Conservation (phyloP, 306 rosid species). For the Carpinus viminea region DNA sequence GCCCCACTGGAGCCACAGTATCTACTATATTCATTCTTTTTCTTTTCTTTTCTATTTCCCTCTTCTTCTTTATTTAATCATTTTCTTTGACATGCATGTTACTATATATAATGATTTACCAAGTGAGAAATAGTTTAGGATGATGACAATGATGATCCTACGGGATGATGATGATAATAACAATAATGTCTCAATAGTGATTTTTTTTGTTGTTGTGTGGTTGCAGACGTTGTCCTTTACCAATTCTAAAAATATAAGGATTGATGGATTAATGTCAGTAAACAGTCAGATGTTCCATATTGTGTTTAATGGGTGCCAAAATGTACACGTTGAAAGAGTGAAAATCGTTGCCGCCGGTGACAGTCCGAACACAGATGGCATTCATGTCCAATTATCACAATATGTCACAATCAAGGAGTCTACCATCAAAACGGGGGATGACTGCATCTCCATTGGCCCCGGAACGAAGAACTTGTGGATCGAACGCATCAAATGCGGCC, state of each 20-base stretch:
- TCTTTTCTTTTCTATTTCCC: no score
- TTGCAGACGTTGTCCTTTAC: slow-evolving; percentile 46
- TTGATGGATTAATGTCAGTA: slow-evolving; percentile 37
- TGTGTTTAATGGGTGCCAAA: slow-evolving; percentile 36
- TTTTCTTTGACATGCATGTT: no score
- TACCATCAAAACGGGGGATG: slow-evolving; percentile 55
- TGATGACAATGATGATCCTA: no score
- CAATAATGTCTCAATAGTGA: no score
- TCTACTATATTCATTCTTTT: neutral
- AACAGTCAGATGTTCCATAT: slow-evolving; percentile 48
- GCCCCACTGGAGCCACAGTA: slow-evolving; percentile 28
- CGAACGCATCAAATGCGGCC: slow-evolving; percentile 55
- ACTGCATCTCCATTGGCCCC: slow-evolving; percentile 61
- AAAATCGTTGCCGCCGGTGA: slow-evolving; percentile 31
- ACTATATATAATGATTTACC: no score
- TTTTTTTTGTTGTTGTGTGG: neutral
- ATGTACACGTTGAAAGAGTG: slow-evolving; percentile 40
- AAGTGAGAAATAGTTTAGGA: no score
- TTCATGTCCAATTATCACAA: slow-evolving; percentile 51
- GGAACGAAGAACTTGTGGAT: slow-evolving; percentile 58
- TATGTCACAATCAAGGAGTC: slow-evolving; percentile 39
- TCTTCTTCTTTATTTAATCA: neutral
- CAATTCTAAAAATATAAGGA: slow-evolving; percentile 40
- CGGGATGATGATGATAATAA: no score
- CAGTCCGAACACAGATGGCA: slow-evolving; percentile 78